These are phyloP conservation scores for Hanseniaspora mollemarum DNA, from an alignment of 805 yeast species.

Conservation along the genomic window DNA sequence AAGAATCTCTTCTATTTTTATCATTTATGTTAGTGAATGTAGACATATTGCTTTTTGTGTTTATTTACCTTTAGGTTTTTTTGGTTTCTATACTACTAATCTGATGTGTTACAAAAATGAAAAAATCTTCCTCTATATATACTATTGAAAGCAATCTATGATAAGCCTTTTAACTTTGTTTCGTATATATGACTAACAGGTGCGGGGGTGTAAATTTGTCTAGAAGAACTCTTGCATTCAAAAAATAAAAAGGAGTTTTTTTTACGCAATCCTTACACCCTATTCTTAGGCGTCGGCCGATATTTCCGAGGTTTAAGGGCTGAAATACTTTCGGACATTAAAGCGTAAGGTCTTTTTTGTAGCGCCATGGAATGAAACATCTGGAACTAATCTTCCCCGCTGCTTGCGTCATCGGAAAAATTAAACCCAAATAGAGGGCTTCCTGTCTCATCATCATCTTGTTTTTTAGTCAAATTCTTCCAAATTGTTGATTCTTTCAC, in stretches of 20 bases:
- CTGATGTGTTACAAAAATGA: too few relatives aligned
- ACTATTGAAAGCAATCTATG: too few relatives aligned
- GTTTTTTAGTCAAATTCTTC: neutral
- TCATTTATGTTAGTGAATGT: neutral
- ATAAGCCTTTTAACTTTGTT: too few relatives aligned
- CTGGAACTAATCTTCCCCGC: constrained; percentile 1
- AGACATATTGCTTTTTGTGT: constrained; percentile 1
- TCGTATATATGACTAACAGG: neutral
- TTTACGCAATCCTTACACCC: neutral
- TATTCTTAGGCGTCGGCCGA: neutral
- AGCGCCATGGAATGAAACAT: too few relatives aligned
- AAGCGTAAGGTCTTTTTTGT: too few relatives aligned
- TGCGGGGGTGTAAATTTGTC: neutral
- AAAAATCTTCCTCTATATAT: too few relatives aligned
- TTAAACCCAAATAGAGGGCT: constrained; percentile 8
- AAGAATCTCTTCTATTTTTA: constrained; percentile 10
- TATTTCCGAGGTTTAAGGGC: too few relatives aligned
- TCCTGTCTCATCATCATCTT: neutral
- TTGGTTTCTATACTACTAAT: neutral
- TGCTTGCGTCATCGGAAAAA: constrained; percentile 11
- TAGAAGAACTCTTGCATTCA: neutral
- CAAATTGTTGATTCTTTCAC: constrained; percentile 11
- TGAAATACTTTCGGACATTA: too few relatives aligned
- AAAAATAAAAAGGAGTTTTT: too few relatives aligned
- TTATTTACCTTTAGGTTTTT: neutral